Base-by-base conservation (phyloP, 257 asterid genomes). In the Solanum piurae region DNA sequence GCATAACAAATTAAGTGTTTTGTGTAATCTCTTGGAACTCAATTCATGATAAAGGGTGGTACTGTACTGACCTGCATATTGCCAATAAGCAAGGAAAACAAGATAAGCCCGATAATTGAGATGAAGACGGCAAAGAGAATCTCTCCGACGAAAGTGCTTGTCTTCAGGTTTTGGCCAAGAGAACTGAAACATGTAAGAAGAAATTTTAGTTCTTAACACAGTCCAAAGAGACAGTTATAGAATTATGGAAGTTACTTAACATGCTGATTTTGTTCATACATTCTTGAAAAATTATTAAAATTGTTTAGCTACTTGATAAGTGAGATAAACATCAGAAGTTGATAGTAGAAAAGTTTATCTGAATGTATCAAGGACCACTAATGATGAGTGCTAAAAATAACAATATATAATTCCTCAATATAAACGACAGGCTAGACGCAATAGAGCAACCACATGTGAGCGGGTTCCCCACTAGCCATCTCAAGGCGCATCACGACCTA, bases 101-200 rank as follows among this genome's bases (percentile, higher is more conserved):
- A 77, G 84, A 77, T 77, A 23, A 77, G 84, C 60, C 93, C 93
- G 60, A 86, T 20, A 42, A 91, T 76, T 37, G 93, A 88, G 66
- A 91, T 84, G 87, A 31, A 21, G 83, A 89, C 36, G 14, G 91
- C 93, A 46, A 91, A 91, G 31, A 91, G 73, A 37, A 64, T 89
- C 86, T 91, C 93, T 83, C 85, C 13, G 5, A 69, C 83, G 37
- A 88, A 91, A 20, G 72, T 84, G 88, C 89, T 86, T 55, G 93
- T 91, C 60, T 71, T 42, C 21, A 91, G 91, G 74, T 89, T 91
- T 86, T 91, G 93, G 77, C 93, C 93, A 36, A 91, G 29, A n/a
- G 93, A 89, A 88, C 93, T 91, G 90, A 86, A 83, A 72, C 10
- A 36, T 14, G 12, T 37, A 55, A 72, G 9, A 76, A 8, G 13